A percentile compares a stretch with the other conserved stretches of the same genome.
phyloP scores from a whole-genome alignment of 73 alveolate species.

The Blepharisma stoltei region DNA sequence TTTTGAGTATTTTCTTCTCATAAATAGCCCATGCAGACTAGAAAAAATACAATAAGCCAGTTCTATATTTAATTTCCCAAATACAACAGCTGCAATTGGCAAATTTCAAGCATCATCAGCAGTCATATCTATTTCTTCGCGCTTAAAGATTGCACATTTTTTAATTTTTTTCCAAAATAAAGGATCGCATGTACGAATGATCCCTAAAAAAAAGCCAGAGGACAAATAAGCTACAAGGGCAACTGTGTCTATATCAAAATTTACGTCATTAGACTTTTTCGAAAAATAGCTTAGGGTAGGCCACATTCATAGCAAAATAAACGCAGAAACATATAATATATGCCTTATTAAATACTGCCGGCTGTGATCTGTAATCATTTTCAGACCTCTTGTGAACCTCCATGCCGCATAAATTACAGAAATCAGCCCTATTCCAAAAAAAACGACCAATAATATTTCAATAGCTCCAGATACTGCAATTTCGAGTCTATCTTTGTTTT shows the following conservation, averaged over 20 bases:
- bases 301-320: neutral
- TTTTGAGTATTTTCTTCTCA: neutral
- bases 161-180: neutral
- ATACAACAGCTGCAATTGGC: conserved; percentile 14
- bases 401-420: neutral
- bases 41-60: neutral
- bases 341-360: neutral
- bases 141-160: neutral
- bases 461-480: neutral
- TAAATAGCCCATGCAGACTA: neutral
- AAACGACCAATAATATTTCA: neutral
- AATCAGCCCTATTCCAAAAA: neutral
- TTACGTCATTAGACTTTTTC: neutral
- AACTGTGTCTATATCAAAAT: neutral
- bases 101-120: conserved; percentile 17
- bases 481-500: neutral
- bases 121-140: neutral
- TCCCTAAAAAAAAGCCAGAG: conserved; percentile 16
- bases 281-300: neutral
- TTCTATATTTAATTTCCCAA: neutral
- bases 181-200: neutral
- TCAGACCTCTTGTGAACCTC: neutral
- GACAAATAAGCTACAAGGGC: neutral
- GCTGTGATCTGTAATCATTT: neutral
- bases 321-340: neutral